Conservation (phyloP, 108 stramenopile genomes). For the Pseudonitzschia delicatissima region DNA sequence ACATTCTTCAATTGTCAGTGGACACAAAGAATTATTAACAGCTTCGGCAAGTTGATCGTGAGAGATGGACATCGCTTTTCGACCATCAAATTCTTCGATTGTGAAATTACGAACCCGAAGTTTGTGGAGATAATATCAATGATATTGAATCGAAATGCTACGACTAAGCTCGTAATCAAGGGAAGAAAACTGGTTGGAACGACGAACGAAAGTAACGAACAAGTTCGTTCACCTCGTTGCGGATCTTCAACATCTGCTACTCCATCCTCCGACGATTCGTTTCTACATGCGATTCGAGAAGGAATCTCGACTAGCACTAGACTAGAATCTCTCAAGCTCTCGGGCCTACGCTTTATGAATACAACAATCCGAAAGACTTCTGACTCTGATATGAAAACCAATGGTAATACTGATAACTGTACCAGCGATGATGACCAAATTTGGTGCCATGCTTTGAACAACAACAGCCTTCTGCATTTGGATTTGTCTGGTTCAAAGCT, state of each 20-base stretch:
- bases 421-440: neutral
- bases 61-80: constrained; percentile 4
- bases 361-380: too few relatives aligned
- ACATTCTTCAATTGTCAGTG: constrained; percentile 5
- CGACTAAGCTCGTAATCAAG: neutral
- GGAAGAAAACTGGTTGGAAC: neutral
- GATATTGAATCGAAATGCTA: neutral
- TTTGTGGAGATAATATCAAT: neutral
- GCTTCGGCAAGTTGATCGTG: neutral
- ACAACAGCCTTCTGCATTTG: neutral
- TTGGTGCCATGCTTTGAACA: constrained; percentile 1
- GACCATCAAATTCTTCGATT: constrained; percentile 11
- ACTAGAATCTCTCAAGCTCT: neutral
- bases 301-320: neutral
- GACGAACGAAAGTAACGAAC: neutral
- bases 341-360: neutral
- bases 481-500: constrained; percentile 1
- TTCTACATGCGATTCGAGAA: neutral
- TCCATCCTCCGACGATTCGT: neutral
- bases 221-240: neutral
- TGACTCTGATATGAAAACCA: neutral
- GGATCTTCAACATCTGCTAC: neutral
- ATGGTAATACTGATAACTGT: neutral
- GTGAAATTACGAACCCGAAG: neutral
- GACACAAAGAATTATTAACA: neutral